A percentile compares a stretch with the other conserved stretches of the same genome.
Conservation (phyloP, 2,329 filamentous ascomycete species). For the Colletotrichum sp. region DNA sequence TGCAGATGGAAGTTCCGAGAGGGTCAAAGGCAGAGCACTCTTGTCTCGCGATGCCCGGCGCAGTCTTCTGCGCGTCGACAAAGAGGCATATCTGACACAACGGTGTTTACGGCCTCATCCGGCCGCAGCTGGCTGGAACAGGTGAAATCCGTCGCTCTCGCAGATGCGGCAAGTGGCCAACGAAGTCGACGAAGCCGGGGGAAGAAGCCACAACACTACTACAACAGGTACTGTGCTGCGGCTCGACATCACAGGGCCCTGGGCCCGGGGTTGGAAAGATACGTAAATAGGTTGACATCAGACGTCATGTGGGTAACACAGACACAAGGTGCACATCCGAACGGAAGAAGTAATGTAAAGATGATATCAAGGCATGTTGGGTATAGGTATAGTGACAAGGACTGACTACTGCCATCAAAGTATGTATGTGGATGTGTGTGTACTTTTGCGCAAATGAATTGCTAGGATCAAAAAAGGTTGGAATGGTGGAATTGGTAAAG, state of each 20-base stretch:
- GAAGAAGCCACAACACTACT: neutral
- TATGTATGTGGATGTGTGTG: neutral
- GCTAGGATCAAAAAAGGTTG: neutral
- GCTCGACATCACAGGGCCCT: neutral
- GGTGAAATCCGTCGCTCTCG: neutral
- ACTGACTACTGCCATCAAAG: neutral
- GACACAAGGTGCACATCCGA: neutral
- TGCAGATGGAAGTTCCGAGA: neutral
- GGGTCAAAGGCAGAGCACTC: too few species aligned
- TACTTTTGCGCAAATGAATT: neutral
- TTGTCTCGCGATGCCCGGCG: too few species aligned
- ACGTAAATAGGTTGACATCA: neutral
- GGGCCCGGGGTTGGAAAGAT: neutral
- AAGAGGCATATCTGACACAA: neutral
- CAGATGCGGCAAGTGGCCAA: neutral
- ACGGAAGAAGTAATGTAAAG: neutral
- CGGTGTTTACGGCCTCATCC: neutral
- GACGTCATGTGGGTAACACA: neutral
- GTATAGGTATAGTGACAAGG: slow-evolving; percentile 4
- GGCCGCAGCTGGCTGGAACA: neutral
- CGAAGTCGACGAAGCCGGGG: neutral
- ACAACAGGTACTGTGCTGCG: neutral
- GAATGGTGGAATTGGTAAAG: neutral
- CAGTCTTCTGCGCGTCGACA: neutral
- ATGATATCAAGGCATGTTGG: neutral